These are phyloP conservation scores for Trichosporon sp. DNA, from an alignment of 1,284 basidiomycete genomes.

Conservation along the genomic window DNA sequence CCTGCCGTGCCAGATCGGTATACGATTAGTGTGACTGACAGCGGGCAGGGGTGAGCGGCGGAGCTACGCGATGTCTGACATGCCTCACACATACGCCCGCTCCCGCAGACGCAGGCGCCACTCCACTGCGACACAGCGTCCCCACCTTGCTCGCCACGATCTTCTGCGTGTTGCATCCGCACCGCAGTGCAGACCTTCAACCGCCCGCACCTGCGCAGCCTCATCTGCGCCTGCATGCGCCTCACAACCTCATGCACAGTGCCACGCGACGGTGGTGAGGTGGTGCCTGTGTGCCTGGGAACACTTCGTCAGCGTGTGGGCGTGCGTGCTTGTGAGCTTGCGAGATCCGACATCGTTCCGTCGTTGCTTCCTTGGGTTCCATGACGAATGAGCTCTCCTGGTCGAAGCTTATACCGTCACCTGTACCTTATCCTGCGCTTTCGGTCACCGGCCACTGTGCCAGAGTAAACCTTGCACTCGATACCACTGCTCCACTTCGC, in stretches of 20 bases:
- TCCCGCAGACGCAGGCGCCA: not conserved
- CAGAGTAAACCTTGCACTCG: not conserved
- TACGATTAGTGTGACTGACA: constrained; percentile 2
- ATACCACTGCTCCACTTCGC: too few relatives aligned
- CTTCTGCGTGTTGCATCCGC: not conserved
- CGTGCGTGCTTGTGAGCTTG: too few relatives aligned
- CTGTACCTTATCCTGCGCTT: not conserved
- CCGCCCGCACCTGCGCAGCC: not conserved
- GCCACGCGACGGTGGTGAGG: not conserved
- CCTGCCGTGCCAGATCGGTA: not conserved
- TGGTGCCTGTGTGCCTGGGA: not conserved
- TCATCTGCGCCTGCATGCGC: not conserved
- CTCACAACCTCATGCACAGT: not conserved
- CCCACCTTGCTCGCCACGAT: not conserved
- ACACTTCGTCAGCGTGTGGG: constrained; percentile 12
- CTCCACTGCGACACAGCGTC: not conserved
- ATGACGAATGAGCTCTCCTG: not conserved
- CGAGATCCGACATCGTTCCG: too few relatives aligned
- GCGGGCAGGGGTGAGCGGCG: not conserved
- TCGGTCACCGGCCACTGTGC: not conserved
- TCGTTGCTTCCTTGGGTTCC: not conserved
- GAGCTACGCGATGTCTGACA: not conserved
- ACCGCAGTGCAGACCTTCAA: not conserved
- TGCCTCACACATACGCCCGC: not conserved
- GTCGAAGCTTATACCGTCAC: not conserved